A percentile compares a stretch with the other conserved stretches of the same genome.
Evolutionary conservation across 768 basidiomycete genomes (phyloP).

Genomic region (Filobasidium floriforme): DNA sequence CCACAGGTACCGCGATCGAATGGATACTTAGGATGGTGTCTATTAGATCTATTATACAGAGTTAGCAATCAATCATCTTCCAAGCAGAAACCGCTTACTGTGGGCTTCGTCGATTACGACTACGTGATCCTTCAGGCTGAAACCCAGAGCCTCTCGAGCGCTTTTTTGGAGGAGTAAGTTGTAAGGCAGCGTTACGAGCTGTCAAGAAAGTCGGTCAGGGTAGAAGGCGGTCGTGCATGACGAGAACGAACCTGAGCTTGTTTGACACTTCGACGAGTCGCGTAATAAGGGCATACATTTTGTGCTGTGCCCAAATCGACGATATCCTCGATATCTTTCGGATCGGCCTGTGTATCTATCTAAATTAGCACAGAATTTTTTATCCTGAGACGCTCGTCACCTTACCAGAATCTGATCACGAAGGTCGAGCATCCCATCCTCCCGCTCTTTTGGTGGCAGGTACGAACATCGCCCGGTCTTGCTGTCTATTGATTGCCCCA

Average conservation of each 20-base stretch:
- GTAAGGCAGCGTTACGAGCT: conserved; percentile 90
- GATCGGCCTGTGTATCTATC: conserved; percentile 56
- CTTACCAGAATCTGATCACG: conserved; percentile 76
- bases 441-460: conserved; percentile 65
- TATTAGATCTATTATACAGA: conserved; percentile 61
- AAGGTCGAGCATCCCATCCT: conserved; percentile 65
- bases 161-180: conserved; percentile 76
- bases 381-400: conserved; percentile 16
- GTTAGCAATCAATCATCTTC: background rate
- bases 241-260: conserved; percentile 67
- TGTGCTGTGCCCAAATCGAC: conserved; percentile 61
- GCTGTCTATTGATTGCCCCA: conserved; percentile 12
- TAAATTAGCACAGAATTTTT: background rate
- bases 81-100: conserved; percentile 54
- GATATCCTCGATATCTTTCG: conserved; percentile 92
- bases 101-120: conserved; percentile 95
- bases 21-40: conserved; percentile 82
- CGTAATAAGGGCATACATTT: conserved; percentile 86
- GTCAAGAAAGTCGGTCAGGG: background rate
- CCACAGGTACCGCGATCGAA: conserved; percentile 58
- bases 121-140: conserved; percentile 73
- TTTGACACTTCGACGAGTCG: conserved; percentile 73
- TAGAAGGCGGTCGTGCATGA: background rate
- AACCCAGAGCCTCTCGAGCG: conserved; percentile 78
- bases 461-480: conserved; percentile 65